Evolutionary conservation across 2,329 filamentous ascomycete species (phyloP).

Genomic region (Mollisia scopiformis): DNA sequence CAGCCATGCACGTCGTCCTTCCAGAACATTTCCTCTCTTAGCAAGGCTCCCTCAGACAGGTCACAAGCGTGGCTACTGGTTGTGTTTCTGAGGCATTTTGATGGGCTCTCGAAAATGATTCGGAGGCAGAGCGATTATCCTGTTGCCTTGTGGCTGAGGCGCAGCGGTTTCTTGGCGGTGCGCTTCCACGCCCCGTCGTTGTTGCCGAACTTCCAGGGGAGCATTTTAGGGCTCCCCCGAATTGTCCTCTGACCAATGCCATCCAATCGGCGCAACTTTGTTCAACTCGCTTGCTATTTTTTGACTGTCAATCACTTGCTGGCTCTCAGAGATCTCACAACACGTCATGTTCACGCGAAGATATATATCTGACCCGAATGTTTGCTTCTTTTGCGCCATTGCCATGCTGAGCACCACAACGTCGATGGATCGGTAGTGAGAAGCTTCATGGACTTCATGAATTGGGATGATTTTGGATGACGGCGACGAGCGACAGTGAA

Average conservation of each 20-base stretch:
- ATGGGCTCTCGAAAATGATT: slow-evolving; percentile 1
- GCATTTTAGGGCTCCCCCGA: background rate
- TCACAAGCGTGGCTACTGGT: background rate
- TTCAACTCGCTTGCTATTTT: background rate
- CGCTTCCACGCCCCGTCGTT: background rate
- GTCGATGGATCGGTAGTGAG: background rate
- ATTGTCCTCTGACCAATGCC: background rate
- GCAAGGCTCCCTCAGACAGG: background rate
- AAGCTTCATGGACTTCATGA: background rate
- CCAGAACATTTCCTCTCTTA: background rate
- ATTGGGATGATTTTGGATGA: background rate
- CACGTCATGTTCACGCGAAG: background rate
- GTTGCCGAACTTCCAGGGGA: background rate
- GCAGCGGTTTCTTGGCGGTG: background rate
- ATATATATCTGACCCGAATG: background rate
- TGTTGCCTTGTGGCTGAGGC: slow-evolving; percentile 4
- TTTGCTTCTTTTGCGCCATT: background rate
- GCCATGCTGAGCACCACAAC: background rate
- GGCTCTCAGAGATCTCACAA: no score
- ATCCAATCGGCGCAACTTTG: background rate
- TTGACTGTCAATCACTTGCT: background rate
- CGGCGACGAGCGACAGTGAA: background rate
- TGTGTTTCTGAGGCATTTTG: background rate
- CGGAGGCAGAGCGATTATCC: background rate
- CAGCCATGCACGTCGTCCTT: background rate